Evolutionary conservation across 2,329 filamentous ascomycete species (phyloP).

Genomic region (Calonectria honghensis): DNA sequence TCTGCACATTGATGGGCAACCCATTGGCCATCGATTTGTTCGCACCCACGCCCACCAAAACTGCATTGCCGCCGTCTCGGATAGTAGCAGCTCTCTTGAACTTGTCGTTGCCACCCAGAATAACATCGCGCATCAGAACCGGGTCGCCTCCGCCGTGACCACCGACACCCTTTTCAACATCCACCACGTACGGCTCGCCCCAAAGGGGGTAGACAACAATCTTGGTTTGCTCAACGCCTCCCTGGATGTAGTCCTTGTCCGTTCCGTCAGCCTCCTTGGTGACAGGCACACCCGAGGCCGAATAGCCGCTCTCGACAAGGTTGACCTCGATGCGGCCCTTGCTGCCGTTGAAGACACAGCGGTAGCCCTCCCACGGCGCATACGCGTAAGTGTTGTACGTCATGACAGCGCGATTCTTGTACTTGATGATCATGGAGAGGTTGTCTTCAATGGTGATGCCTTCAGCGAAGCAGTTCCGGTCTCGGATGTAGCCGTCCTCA

Average conservation of each 20-base stretch:
- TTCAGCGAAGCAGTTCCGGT: constrained; percentile 77
- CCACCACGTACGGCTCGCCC: constrained; percentile 73
- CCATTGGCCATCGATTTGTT: constrained; percentile 70
- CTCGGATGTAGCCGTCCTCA: constrained; percentile 77
- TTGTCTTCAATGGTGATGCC: constrained; percentile 80
- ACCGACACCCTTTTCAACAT: constrained; percentile 70
- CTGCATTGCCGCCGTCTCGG: constrained; percentile 75
- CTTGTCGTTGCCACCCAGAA: constrained; percentile 73
- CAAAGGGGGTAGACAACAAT: constrained; percentile 73
- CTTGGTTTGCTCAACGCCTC: constrained; percentile 59
- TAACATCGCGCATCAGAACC: constrained; percentile 70
- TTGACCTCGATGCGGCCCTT: constrained; percentile 76
- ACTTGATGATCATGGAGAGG: constrained; percentile 75
- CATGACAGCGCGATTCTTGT: constrained; percentile 73
- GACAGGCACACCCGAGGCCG: constrained; percentile 72
- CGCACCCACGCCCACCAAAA: constrained; percentile 75
- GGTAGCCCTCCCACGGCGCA: constrained; percentile 77
- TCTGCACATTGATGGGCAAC: constrained; percentile 50
- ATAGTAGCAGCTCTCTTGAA: constrained; percentile 73
- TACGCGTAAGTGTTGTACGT: constrained; percentile 77
- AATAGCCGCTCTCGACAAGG: constrained; percentile 77
- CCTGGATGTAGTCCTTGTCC: constrained; percentile 50
- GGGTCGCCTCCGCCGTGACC: constrained; percentile 77
- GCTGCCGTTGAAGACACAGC: constrained; percentile 75
- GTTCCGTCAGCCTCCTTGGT: constrained; percentile 67